Base-by-base conservation (phyloP, 1,284 basidiomycete species). In the Hymenochaete sp. region DNA sequence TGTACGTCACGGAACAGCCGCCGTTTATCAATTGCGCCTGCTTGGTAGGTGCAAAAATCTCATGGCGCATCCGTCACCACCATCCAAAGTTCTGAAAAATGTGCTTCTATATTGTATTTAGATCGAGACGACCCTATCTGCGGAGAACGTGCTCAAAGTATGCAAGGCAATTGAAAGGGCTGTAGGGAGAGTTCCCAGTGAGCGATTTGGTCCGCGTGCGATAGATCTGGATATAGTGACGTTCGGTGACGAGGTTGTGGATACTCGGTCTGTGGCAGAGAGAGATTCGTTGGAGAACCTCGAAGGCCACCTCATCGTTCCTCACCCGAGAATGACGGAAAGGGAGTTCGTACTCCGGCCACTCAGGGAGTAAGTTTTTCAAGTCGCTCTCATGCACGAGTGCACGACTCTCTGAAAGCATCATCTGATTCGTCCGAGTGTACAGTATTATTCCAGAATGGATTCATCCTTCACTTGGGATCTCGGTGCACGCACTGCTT, bases 1-100 rank as follows among this genome's bases (percentile, higher is more conserved):
- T 98, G 96, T 99, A 98, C 62, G 81, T 95, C 19, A 75, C 76
- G 13, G 82, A 96, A 52, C 95, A 99, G 62, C 87, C 86, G 19
- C 65, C 71, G 24, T 98, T 98, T 64, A 75, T 89, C 51, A 98
- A 98, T 59, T 89, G 88, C 47, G 91, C 87, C 7, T 87, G 93
- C 53, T 70, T 92, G 63, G 90, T 95, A 50, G 52, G 80, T 65
- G 22, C 2, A 35, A n/a, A 16, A 44, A 45, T 24, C 25, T 19
- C 43, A 33, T n/a, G n/a, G n/a, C n/a, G n/a, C n/a, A n/a, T n/a
- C n/a, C n/a, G n/a, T n/a, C n/a, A n/a, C n/a, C n/a, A n/a, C n/a
- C n/a, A n/a, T n/a, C n/a, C n/a, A n/a, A n/a, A n/a, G n/a, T n/a
- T n/a, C n/a, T n/a, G n/a, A n/a, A n/a, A n/a, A n/a, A n/a, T n/a